These are phyloP conservation scores for Candida tropicalis DNA, from an alignment of 1,139 yeast genomes.

Conservation along the genomic window DNA sequence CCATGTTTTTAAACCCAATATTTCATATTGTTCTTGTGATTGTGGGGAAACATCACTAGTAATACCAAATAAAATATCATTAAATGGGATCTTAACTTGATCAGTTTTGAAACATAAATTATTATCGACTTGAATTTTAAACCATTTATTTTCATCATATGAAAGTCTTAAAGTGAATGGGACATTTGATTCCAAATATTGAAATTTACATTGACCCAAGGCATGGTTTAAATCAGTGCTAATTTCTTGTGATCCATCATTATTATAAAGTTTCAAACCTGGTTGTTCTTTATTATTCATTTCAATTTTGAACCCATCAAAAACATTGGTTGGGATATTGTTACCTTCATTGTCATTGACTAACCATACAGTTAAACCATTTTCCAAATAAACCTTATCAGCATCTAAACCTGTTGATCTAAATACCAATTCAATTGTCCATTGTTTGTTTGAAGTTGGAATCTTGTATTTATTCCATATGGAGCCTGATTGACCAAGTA, in stretches of 20 bases:
- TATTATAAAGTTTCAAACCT: constrained; percentile 58
- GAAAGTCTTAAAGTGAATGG: constrained; percentile 70
- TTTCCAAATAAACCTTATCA: constrained; percentile 33
- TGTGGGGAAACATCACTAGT: constrained; percentile 42
- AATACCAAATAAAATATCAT: constrained; percentile 50
- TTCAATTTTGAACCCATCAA: constrained; percentile 63
- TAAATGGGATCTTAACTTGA: constrained; percentile 41
- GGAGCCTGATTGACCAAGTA: constrained; percentile 37
- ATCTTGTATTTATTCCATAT: constrained; percentile 50
- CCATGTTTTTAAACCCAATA: constrained; percentile 58
- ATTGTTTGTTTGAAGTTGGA: constrained; percentile 38
- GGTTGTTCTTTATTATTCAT: constrained; percentile 51
- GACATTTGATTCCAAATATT: constrained; percentile 66
- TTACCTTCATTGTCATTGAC: constrained; percentile 23
- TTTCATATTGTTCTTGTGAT: constrained; percentile 60
- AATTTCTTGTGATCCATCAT: constrained; percentile 52
- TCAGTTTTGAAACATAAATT: constrained; percentile 69
- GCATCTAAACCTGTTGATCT: constrained; percentile 53
- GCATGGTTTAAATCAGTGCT: constrained; percentile 31
- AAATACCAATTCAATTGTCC: constrained; percentile 64
- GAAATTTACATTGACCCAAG: constrained; percentile 59
- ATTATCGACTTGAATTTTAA: constrained; percentile 71
- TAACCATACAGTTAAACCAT: constrained; percentile 59
- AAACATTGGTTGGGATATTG: constrained; percentile 32
- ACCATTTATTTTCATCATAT: constrained; percentile 42